Evolutionary conservation across 805 yeast species (phyloP).

Genomic region (Monosporozyma servazzii): DNA sequence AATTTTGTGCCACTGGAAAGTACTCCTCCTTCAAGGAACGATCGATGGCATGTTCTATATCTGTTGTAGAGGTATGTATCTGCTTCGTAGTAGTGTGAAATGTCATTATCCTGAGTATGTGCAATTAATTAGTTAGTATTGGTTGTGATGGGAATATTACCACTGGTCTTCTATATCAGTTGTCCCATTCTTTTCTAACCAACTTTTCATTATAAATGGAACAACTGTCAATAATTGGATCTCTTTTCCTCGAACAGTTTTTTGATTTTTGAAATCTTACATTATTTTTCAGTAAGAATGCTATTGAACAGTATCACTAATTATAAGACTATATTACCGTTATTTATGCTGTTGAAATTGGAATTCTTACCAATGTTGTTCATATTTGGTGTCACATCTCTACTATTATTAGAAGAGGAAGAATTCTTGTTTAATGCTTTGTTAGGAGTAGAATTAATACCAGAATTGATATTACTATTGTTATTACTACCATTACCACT

Average conservation of each 20-base stretch:
- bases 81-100: conserved; percentile 7
- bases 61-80: conserved; percentile 63
- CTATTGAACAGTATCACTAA: background rate
- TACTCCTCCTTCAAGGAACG: conserved; percentile 50
- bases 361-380: background rate
- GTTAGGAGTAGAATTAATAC: background rate
- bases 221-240: no score
- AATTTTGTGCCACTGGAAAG: conserved; percentile 61
- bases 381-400: background rate
- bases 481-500: background rate
- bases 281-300: background rate
- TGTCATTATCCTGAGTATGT: background rate
- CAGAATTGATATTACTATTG: background rate
- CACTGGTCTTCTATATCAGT: background rate
- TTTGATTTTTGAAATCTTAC: no score
- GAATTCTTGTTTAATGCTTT: background rate
- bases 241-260: no score
- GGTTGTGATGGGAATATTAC: background rate
- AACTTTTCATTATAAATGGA: no score
- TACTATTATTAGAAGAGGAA: background rate
- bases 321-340: background rate
- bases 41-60: conserved; percentile 66
- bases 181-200: no score
- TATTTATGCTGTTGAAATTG: background rate
- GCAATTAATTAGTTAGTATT: no score